Percentiles rank a stretch among this genome's conserved stretches.
Conservation (phyloP, 257 asterid species). For the Osmanthus fragrans region DNA sequence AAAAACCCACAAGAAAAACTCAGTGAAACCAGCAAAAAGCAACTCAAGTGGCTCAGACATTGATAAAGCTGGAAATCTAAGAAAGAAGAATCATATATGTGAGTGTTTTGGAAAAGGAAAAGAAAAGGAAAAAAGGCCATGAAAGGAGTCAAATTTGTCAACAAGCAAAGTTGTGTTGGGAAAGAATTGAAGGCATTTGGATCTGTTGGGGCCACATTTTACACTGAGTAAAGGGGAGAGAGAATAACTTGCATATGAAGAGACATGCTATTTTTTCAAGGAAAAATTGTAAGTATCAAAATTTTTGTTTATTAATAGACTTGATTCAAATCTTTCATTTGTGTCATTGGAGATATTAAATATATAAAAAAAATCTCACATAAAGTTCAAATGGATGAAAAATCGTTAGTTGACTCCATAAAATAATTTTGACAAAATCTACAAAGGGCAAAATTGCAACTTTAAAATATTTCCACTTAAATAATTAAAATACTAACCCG, state of each 20-base stretch:
- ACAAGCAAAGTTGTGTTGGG: no score
- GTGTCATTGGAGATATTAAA: no score
- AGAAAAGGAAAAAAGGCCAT: constrained; percentile 28
- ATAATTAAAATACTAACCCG: no score
- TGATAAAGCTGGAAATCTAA: constrained; percentile 34
- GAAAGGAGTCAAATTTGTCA: constrained; percentile 36
- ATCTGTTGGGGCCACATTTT: constrained; percentile 65
- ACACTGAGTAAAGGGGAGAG: constrained; percentile 36
- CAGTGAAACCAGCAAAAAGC: constrained; percentile 18
- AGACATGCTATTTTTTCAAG: constrained; percentile 42
- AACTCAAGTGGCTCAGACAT: constrained; percentile 27
- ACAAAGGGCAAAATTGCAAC: no score
- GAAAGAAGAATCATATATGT: constrained; percentile 8
- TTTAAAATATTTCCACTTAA: no score
- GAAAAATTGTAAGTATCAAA: no score
- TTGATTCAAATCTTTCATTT: no score
- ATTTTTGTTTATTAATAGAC: no score
- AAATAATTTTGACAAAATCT: no score
- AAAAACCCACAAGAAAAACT: neutral
- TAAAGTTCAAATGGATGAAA: no score
- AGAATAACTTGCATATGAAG: constrained; percentile 54
- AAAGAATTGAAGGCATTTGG: constrained; percentile 55
- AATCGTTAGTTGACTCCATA: no score
- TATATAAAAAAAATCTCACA: no score
- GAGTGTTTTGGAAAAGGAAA: constrained; percentile 14